phyloP scores from a whole-genome alignment of 2,329 filamentous ascomycete genomes.

The Penicillium sp. region DNA sequence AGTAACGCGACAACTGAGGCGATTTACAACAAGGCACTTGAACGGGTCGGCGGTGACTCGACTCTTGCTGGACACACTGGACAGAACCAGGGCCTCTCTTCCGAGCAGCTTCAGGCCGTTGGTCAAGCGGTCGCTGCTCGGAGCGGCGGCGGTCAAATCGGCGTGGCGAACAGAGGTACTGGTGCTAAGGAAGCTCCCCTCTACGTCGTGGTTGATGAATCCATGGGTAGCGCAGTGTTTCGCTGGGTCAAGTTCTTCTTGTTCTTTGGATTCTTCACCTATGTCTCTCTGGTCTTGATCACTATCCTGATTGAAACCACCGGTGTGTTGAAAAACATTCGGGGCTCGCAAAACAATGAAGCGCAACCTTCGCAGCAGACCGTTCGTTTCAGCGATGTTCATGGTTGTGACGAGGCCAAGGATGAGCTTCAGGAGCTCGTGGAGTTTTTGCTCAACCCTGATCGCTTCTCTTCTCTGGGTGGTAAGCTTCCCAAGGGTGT shows the following conservation, averaged over 20 bases:
- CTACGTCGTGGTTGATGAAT: constrained; percentile 94
- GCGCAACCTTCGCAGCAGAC: constrained; percentile 91
- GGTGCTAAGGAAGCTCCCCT: constrained; percentile 83
- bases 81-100: constrained; percentile 46
- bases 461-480: constrained; percentile 89
- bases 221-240: constrained; percentile 74
- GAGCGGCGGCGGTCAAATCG: constrained; percentile 65
- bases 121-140: constrained; percentile 79
- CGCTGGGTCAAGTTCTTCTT: constrained; percentile 88
- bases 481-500: constrained; percentile 98
- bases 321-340: constrained; percentile 76
- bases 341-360: constrained; percentile 71
- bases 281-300: constrained; percentile 75
- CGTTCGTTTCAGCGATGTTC: constrained; percentile 87
- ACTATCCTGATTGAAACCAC: constrained; percentile 81
- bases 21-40: constrained; percentile 75
- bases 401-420: constrained; percentile 97
- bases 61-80: constrained; percentile 26
- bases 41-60: constrained; percentile 55
- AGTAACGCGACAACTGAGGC: constrained; percentile 75
- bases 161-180: constrained; percentile 55
- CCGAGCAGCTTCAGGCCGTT: constrained; percentile 72
- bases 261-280: constrained; percentile 75
- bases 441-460: constrained; percentile 90
- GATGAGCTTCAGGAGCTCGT: constrained; percentile 97